Evolutionary conservation across 1,284 basidiomycete species (phyloP), one percentile per base, ranked within the genome.

Genomic region (Stereum hirsutum): DNA sequence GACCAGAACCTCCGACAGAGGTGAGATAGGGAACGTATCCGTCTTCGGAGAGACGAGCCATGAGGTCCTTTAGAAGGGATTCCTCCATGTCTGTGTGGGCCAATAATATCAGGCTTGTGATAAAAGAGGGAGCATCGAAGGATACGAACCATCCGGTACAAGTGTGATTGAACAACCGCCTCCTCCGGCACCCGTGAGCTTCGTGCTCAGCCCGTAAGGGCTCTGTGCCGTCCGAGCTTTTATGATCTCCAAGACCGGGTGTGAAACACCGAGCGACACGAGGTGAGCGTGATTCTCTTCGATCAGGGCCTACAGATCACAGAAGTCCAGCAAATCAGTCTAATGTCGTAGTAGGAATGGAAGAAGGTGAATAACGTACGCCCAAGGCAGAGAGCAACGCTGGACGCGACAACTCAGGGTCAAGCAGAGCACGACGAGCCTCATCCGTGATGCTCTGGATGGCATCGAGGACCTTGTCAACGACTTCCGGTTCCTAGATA

Each of bases 181-280:
- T 23, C 96, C 96, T n/a, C 96, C 96, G 2, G 96, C 95, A 32
- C 96, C 96, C 2, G 96, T 99, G 43, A 99, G 66, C 69, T 99
- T 99, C n/a, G 95, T 97, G 51, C 82, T 81, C 38, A 99, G 69
- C 5, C 65, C 66, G 62, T 84, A 88, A 6, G 81, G 81, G 48
- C 66, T 56, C 12, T 68, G 67, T 4, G 69, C 64, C 0, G 92
- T 91, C 54, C 75, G 80, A 25, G 70, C 65, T 43, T 84, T 79
- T 53, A 98, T 92, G 31, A 72, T 66, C 62, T 99, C 96, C 41
- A 99, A 68, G 1, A 84, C 68, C 4, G 89, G 79, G 61, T 99
- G 96, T 1, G 90, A 92, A 20, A 99, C 96, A n/a, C 86, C 89
- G n/a, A 99, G 73, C 10, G 78, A 71, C 26, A 83, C 81, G 14